Evolutionary conservation across 2,329 filamentous ascomycete species (phyloP), one percentile per base, ranked within the genome.

Genomic region (Fusarium poae): DNA sequence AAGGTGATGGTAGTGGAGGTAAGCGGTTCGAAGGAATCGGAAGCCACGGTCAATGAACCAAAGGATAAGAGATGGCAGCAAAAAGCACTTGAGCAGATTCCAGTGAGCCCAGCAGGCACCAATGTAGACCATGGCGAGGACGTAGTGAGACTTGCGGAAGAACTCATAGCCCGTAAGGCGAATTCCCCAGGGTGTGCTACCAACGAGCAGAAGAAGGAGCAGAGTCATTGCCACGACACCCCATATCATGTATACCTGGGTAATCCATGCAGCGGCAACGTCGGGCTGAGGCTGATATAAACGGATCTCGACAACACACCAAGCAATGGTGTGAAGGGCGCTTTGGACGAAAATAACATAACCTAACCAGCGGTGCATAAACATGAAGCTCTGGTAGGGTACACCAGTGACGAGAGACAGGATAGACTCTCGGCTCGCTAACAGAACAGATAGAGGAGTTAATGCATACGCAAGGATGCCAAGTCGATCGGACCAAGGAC

Each of bases 71-170:
- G 86, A 86, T 0, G 91, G 88, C 44, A 92, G 83, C 75, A 93
- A 83, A 80, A 91, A 93, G 75, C 89, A 92, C 46, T 85, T 83
- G 6, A 94, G 81, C 51, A 88, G 81, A 51, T 83, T 77, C 92
- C 91, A 94, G 75, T 94, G 92, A 2, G 85, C 91, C 86, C 90
- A 93, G 77, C 90, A 91, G 5, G 90, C 91, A 6, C 90, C 92
- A 15, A 94, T 86, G 77, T 92, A 94, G 6, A 93, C 77, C 80
- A 91, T 88, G 13, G 91, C 92, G 3, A 93, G 81, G 15, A 93
- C 81, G 71, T 92, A 92, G 75, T 94, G 91, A 0, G 86, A 80
- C 75, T 92, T 93, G 64, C 91, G 85, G 82, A 94, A 94, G 78
- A 91, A 89, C 72, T 94, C 92, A 77, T 94, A 93, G 4, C 92